Percentiles rank a stretch among this genome's conserved stretches.
These are phyloP conservation scores for Austroboletus niveus DNA, from an alignment of 1,284 basidiomycete genomes.

Conservation along the genomic window DNA sequence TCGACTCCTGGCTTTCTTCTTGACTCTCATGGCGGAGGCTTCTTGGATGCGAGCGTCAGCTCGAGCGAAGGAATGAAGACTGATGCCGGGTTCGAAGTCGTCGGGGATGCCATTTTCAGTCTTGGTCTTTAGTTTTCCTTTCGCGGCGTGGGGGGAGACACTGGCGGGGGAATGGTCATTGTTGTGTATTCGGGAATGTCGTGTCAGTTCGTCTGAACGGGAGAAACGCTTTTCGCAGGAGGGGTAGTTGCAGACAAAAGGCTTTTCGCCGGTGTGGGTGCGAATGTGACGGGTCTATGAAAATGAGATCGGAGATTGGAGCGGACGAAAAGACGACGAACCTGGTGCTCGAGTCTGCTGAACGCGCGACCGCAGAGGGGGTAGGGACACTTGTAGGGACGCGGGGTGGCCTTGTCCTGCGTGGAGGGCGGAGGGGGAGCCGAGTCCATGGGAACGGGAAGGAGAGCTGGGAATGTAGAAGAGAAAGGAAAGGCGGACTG, in stretches of 20 bases:
- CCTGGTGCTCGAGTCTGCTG: slow-evolving; percentile 91
- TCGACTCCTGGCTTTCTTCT: slow-evolving; percentile 76
- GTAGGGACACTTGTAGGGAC: slow-evolving; percentile 96
- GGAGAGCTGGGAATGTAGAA: slow-evolving; percentile 11
- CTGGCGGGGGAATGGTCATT: slow-evolving; percentile 43
- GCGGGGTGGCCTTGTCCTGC: slow-evolving; percentile 57
- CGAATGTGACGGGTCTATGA: slow-evolving; percentile 92
- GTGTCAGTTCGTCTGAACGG: slow-evolving; percentile 94
- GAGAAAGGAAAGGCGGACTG: slow-evolving; percentile 22
- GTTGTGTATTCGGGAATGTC: slow-evolving; percentile 92
- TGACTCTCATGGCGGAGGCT: slow-evolving; percentile 34
- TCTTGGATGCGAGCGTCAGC: slow-evolving; percentile 23
- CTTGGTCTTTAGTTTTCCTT: slow-evolving; percentile 35
- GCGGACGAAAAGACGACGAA: slow-evolving; percentile 34
- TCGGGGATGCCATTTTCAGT: slow-evolving; percentile 37
- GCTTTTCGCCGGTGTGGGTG: slow-evolving; percentile 98
- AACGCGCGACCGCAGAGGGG: slow-evolving; percentile 88
- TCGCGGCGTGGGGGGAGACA: slow-evolving; percentile 27
- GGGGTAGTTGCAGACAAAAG: slow-evolving; percentile 89
- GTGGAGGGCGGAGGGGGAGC: slow-evolving; percentile 5
- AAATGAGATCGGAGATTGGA: slow-evolving; percentile 18
- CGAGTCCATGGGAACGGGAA: slow-evolving; percentile 23
- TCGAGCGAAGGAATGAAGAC: slow-evolving; percentile 27
- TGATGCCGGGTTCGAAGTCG: slow-evolving; percentile 30
- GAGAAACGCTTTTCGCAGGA: slow-evolving; percentile 99